These are phyloP conservation scores for Cucumis melo DNA, from an alignment of 306 rosid species.

Conservation along the genomic window DNA sequence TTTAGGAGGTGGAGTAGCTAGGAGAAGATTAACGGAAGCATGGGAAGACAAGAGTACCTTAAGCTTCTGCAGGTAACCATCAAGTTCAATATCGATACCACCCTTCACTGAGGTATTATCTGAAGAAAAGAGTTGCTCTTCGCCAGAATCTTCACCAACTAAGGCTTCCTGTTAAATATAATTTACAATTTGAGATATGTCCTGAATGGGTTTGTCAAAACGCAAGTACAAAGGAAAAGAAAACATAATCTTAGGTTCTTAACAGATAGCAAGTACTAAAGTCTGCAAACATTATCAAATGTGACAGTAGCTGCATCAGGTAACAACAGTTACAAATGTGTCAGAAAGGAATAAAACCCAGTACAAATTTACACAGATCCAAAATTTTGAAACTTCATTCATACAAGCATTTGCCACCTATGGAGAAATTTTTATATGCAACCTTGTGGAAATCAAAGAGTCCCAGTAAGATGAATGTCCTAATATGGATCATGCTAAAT, in stretches of 20 bases:
- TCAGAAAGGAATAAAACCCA: not conserved
- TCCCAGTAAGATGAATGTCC: no score
- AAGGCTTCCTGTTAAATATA: constrained; percentile 63
- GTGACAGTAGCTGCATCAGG: not conserved
- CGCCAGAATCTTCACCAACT: constrained; percentile 80
- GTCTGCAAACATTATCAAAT: not conserved
- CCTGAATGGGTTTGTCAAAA: not conserved
- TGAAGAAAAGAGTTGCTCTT: constrained; percentile 82
- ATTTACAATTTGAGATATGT: not conserved
- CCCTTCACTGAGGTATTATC: constrained; percentile 40
- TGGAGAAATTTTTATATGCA: no score
- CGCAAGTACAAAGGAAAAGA: not conserved
- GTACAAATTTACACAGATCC: not conserved
- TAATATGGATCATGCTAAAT: no score
- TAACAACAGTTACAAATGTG: not conserved
- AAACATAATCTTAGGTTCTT: not conserved
- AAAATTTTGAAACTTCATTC: not conserved
- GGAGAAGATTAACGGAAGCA: not conserved
- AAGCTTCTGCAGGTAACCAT: constrained; percentile 47
- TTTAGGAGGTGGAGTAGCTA: not conserved
- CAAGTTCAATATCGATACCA: constrained; percentile 42
- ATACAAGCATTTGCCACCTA: not conserved
- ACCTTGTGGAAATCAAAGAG: no score
- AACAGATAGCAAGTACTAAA: not conserved
- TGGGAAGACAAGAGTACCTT: constrained; percentile 35